These are phyloP conservation scores for Piromyces sp. DNA, from an alignment of 192 early-diverging fungal species.

Conservation along the genomic window DNA sequence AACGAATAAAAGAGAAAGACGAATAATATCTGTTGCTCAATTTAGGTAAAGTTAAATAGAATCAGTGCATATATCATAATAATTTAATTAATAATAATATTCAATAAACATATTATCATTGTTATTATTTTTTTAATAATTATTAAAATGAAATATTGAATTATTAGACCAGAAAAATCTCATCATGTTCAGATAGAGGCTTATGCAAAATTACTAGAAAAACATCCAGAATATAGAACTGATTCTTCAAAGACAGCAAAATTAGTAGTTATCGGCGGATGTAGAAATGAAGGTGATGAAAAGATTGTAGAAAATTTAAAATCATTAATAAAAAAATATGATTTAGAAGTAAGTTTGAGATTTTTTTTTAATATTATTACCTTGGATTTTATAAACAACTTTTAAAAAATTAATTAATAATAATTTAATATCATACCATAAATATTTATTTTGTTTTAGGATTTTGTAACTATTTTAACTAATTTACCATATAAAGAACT, in stretches of 20 bases:
- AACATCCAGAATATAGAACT: constrained; percentile 30
- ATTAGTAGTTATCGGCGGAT: constrained; percentile 73
- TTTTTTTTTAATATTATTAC: not conserved
- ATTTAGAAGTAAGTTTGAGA: constrained; percentile 26
- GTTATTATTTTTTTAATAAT: not conserved
- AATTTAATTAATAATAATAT: too few species aligned
- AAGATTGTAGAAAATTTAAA: constrained; percentile 40
- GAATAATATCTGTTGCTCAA: constrained; percentile 80
- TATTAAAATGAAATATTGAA: not conserved
- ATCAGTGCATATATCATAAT: too few species aligned
- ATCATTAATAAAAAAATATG: constrained; percentile 20
- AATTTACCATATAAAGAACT: constrained; percentile 67
- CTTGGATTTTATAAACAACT: too few species aligned
- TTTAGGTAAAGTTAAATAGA: constrained; percentile 43
- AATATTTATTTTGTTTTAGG: constrained; percentile 6
- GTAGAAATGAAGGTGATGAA: constrained; percentile 62
- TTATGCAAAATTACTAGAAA: constrained; percentile 39
- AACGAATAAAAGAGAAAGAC: constrained; percentile 17
- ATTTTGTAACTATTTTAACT: constrained; percentile 56
- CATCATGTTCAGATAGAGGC: constrained; percentile 67
- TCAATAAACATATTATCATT: not conserved
- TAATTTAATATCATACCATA: too few species aligned
- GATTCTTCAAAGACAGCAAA: constrained; percentile 5
- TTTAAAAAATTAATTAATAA: too few species aligned
- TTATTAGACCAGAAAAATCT: constrained; percentile 73